phyloP scores from a whole-genome alignment of 2,329 filamentous ascomycete genomes.

The Pseudogymnoascus sp. region DNA sequence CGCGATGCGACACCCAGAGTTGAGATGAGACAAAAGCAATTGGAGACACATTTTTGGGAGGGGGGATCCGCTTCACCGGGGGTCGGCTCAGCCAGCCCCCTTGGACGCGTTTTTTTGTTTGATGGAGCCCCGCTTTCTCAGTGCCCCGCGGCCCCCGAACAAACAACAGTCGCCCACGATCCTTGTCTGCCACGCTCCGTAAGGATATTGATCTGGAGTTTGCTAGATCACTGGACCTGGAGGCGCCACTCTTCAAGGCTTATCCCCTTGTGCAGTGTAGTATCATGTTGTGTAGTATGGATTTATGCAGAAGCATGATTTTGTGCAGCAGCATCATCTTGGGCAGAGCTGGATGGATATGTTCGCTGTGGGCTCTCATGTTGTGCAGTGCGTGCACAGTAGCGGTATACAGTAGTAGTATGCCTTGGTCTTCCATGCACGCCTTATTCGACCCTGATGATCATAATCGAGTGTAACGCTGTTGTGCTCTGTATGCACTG shows the following conservation, averaged over 20 bases:
- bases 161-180: background rate
- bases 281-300: background rate
- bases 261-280: background rate
- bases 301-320: background rate
- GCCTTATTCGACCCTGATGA: background rate
- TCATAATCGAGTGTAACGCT: background rate
- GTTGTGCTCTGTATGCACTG: background rate
- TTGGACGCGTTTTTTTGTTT: background rate
- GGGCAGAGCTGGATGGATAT: background rate
- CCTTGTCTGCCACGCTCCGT: constrained; percentile 5
- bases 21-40: constrained; percentile 5
- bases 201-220: constrained; percentile 5
- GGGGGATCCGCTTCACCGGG: background rate
- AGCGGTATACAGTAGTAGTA: background rate
- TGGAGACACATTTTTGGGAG: background rate
- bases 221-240: background rate
- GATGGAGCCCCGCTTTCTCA: background rate
- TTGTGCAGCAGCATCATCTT: background rate
- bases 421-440: background rate
- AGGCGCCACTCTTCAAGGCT: constrained; percentile 5
- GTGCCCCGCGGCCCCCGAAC: background rate
- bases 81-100: background rate
- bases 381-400: background rate
- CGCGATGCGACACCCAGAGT: background rate
- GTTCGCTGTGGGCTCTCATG: background rate